These are phyloP conservation scores for Yarrowia porcina DNA, from an alignment of 805 yeast genomes.

Conservation along the genomic window DNA sequence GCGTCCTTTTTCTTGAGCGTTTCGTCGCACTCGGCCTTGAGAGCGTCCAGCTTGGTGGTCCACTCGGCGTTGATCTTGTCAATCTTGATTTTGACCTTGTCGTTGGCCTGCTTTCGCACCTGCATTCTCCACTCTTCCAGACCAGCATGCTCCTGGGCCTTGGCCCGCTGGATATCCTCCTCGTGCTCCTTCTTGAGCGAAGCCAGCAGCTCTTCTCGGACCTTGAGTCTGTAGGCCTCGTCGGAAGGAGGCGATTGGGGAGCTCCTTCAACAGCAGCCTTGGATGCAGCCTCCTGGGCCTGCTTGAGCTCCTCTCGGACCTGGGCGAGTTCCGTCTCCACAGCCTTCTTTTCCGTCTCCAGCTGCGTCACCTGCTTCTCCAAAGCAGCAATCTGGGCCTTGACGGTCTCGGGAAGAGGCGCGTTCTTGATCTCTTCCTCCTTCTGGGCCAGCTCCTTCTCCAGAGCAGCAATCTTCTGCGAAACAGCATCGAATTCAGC, in stretches of 20 bases:
- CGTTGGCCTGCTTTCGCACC: slow-evolving; percentile 13
- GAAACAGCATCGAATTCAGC: slow-evolving; percentile 30
- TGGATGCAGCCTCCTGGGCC: slow-evolving; percentile 26
- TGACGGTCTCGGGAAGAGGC: slow-evolving; percentile 9
- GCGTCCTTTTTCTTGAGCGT: neutral
- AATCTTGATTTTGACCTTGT: slow-evolving; percentile 3
- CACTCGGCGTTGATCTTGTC: neutral
- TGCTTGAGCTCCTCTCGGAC: slow-evolving; percentile 30
- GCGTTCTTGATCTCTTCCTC: slow-evolving; percentile 30
- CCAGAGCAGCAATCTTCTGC: slow-evolving; percentile 32
- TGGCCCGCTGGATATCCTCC: slow-evolving; percentile 31
- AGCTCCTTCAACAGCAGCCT: neutral
- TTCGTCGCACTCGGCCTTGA: neutral
- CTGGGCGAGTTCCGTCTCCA: slow-evolving; percentile 16
- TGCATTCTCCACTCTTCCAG: neutral
- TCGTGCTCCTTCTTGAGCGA: slow-evolving; percentile 40
- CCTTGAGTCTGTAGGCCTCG: slow-evolving; percentile 29
- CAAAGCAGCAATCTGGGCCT: neutral
- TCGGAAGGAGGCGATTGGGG: slow-evolving; percentile 24
- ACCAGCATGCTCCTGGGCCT: slow-evolving; percentile 4
- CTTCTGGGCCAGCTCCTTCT: slow-evolving; percentile 29
- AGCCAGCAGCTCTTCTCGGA: slow-evolving; percentile 31
- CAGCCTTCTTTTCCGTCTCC: slow-evolving; percentile 24
- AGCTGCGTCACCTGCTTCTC: slow-evolving; percentile 21
- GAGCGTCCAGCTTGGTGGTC: neutral